Conservation (phyloP, 2,329 filamentous ascomycete species). For the Endothia cerciana region DNA sequence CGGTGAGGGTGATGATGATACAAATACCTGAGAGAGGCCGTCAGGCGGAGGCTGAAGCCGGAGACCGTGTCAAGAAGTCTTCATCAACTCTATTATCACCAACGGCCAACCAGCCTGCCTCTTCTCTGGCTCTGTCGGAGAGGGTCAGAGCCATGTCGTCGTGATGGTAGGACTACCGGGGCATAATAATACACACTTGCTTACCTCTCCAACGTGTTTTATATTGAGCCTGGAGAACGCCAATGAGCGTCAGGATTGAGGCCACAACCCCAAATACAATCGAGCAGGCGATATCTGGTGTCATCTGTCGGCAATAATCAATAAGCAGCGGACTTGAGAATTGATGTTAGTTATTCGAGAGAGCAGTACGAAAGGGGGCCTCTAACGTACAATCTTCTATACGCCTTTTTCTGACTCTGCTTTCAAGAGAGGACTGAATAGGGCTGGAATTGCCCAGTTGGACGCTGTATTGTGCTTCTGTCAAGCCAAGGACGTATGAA, state of each 20-base stretch:
- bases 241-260: background rate
- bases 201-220: background rate
- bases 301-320: background rate
- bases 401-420: too few relatives aligned
- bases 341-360: background rate
- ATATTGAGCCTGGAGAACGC: background rate
- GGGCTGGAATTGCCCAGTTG: too few relatives aligned
- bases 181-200: background rate
- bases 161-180: background rate
- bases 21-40: too few relatives aligned
- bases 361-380: background rate
- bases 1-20: background rate
- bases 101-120: background rate
- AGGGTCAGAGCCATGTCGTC: background rate
- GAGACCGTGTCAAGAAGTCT: too few relatives aligned
- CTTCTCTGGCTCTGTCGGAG: background rate
- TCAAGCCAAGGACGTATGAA: too few relatives aligned
- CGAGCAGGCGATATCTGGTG: constrained; percentile 2
- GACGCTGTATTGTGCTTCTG: too few relatives aligned
- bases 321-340: background rate
- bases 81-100: background rate
- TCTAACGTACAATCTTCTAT: too few relatives aligned
- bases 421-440: too few relatives aligned
- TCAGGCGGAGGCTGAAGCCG: too few relatives aligned
- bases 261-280: background rate